Base-by-base conservation (phyloP, 306 rosid species). In the Lathyrus sativus region DNA sequence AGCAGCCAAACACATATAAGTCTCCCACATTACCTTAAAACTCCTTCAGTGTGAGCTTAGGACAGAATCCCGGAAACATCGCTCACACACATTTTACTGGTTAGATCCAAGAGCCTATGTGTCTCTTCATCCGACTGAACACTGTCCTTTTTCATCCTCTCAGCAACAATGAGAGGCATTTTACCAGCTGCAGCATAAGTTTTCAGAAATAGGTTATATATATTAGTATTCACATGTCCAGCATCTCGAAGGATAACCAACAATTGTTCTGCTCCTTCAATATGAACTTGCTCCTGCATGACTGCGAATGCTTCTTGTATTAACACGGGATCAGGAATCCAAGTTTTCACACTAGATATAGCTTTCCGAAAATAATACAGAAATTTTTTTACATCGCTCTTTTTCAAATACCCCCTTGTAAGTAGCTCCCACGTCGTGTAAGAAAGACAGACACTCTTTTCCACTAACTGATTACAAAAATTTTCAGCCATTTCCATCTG, bases 381-480 rank as follows among this genome's bases (percentile, higher is more conserved):
- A 69, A 74, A 87, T 11, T 82, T 88, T 9, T 74, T 85, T 19
- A 77, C 85, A 60, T 76, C 72, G 53, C 83, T 72, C 81, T 56
- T 79, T 71, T 83, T 81, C 80, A 87, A 67, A 82, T 79, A 86
- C n/a, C 89, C 90, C 89, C 85, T 79, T 12, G 96, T 79, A 62
- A 93, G 86, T 55, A 90, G 85, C 85, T 93, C 97, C 90, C 86
- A 93, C 9, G 99, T 85, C 17, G 95, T 82, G 90, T 88, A 90
- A 77, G 76, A 74, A 54, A 90, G 86, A 50, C 18, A 19, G 43
- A 81, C 55, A 43, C 90, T 89, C 66, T 85, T 85, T 70, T 75
- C 45, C 68, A 75, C 81, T 68, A 88, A 78, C 53, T 64, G 79
- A 57, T 69, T 61, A 24, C 78, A 80, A 69, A 90, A 85, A 1